A percentile compares a stretch with the other conserved stretches of the same genome.
These are phyloP conservation scores for Coemansia umbellata DNA, from an alignment of 192 early-diverging fungal genomes.

Conservation along the genomic window DNA sequence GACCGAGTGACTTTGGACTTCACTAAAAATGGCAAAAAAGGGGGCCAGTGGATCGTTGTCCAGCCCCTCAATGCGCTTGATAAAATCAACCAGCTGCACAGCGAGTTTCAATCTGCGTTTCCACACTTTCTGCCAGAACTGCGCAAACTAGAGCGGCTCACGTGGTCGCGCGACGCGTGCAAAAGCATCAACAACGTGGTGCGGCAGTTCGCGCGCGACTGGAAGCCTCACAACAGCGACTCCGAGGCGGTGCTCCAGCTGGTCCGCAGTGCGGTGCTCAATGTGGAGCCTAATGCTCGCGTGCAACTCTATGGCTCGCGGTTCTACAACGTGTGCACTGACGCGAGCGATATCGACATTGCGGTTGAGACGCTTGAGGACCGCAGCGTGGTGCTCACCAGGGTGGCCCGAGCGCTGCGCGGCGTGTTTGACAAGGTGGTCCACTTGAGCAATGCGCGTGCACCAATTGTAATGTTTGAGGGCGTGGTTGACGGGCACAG, in stretches of 20 bases:
- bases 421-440: neutral
- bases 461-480: constrained; percentile 37
- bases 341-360: constrained; percentile 29
- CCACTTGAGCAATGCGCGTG: constrained; percentile 13
- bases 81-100: neutral
- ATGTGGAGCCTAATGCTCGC: neutral
- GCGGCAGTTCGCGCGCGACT: neutral
- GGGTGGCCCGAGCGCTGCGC: neutral
- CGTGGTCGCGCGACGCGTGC: neutral
- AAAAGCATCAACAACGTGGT: neutral
- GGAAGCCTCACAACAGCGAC: neutral
- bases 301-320: constrained; percentile 22
- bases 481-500: neutral
- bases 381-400: neutral
- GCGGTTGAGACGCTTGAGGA: neutral
- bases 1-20: too few species aligned
- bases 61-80: neutral
- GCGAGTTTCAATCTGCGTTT: neutral
- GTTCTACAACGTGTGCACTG: constrained; percentile 14
- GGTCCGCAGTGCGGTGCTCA: neutral
- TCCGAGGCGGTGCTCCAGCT: neutral
- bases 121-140: neutral
- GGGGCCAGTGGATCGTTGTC: neutral
- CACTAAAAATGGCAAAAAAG: too few species aligned
- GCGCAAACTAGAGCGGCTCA: neutral